Percentiles rank a stretch among this genome's conserved stretches.
These are phyloP conservation scores for Orbilia javanica DNA, from an alignment of 2,329 filamentous ascomycete genomes.

Conservation along the genomic window DNA sequence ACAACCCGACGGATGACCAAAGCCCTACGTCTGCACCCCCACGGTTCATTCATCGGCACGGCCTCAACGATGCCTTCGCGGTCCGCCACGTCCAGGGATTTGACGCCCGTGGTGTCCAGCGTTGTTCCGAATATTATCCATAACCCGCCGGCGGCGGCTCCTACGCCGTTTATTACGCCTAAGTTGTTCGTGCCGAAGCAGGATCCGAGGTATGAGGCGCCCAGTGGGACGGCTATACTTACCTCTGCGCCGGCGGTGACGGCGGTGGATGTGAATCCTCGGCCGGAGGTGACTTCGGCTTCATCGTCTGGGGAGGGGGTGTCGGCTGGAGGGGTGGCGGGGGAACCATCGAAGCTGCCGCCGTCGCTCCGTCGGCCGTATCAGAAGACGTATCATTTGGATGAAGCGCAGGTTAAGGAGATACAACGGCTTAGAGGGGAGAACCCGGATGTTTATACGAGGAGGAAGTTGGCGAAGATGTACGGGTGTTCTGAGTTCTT, in stretches of 20 bases:
- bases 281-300: not conserved
- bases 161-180: slow-evolving; percentile 75
- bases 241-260: slow-evolving; percentile 61
- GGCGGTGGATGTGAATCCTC: slow-evolving; percentile 20
- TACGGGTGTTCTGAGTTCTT: slow-evolving; percentile 75
- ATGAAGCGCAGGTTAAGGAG: slow-evolving; percentile 71
- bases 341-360: slow-evolving; percentile 64
- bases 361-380: slow-evolving; percentile 69
- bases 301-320: not conserved
- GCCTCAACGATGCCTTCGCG: slow-evolving; percentile 41
- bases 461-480: slow-evolving; percentile 72
- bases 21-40: slow-evolving; percentile 69
- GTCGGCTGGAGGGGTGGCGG: not conserved
- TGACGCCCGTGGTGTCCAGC: slow-evolving; percentile 28
- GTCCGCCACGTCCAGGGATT: slow-evolving; percentile 62
- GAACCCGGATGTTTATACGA: slow-evolving; percentile 73
- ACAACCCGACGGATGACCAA: slow-evolving; percentile 69
- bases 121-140: slow-evolving; percentile 72
- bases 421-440: slow-evolving; percentile 71
- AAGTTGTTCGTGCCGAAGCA: slow-evolving; percentile 73
- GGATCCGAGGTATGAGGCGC: slow-evolving; percentile 68
- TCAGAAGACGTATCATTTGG: slow-evolving; percentile 74
- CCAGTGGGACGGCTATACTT: slow-evolving; percentile 45
- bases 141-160: slow-evolving; percentile 75
- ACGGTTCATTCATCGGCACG: slow-evolving; percentile 67